Percentiles rank a stretch among this genome's conserved stretches.
These are phyloP conservation scores for Debaryomyces psychrophilus DNA, from an alignment of 1,139 yeast species.

Conservation along the genomic window DNA sequence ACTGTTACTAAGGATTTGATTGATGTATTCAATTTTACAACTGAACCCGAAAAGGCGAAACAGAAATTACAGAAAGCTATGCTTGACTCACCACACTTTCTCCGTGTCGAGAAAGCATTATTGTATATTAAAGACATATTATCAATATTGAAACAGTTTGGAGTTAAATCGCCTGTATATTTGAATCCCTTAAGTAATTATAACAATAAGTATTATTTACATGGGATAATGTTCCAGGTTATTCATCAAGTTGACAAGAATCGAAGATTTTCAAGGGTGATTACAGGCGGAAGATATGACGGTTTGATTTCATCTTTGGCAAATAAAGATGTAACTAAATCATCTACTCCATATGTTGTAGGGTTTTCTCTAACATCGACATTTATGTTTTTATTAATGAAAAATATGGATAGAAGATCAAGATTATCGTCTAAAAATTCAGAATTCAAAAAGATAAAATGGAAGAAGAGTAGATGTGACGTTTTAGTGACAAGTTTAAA, in stretches of 20 bases:
- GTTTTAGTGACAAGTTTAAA: constrained; percentile 74
- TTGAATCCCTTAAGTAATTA: constrained; percentile 81
- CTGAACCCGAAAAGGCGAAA: constrained; percentile 66
- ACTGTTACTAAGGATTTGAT: constrained; percentile 78
- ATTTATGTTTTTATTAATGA: constrained; percentile 46
- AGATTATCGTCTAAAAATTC: constrained; percentile 34
- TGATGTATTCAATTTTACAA: constrained; percentile 74
- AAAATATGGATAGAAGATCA: constrained; percentile 31
- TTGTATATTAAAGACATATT: constrained; percentile 61
- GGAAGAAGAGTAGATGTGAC: constrained; percentile 64
- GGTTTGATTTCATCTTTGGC: constrained; percentile 64
- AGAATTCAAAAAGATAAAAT: constrained; percentile 22
- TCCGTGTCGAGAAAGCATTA: constrained; percentile 64
- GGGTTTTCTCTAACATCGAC: constrained; percentile 71
- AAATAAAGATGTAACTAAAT: constrained; percentile 33
- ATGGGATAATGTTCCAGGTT: constrained; percentile 88
- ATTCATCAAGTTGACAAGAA: constrained; percentile 58
- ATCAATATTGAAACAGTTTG: constrained; percentile 56
- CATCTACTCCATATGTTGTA: constrained; percentile 60
- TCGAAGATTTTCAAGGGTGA: constrained; percentile 52
- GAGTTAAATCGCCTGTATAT: constrained; percentile 36
- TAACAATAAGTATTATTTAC: constrained; percentile 73
- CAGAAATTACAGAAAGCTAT: constrained; percentile 65
- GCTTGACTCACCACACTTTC: constrained; percentile 71
- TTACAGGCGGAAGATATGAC: constrained; percentile 95